phyloP scores from a whole-genome alignment of 257 asterid species.

The Rubia yunnanensis region DNA sequence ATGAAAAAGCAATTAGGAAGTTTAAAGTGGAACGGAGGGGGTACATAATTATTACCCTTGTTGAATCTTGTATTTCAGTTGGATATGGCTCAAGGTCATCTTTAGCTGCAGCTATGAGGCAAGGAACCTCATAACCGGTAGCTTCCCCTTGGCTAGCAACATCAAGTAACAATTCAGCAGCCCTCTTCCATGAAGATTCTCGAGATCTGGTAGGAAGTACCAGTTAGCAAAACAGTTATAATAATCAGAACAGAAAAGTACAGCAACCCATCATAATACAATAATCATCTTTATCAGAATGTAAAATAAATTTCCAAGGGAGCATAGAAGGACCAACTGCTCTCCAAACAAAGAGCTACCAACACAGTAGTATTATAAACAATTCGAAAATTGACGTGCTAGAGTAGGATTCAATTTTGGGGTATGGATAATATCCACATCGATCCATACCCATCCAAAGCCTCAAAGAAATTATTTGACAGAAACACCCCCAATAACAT shows the following conservation, averaged over 20 bases:
- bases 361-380: background rate
- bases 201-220: slow-evolving; percentile 39
- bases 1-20: no score
- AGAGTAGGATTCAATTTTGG: background rate
- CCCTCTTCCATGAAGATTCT: slow-evolving; percentile 73
- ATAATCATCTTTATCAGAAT: background rate
- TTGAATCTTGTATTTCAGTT: slow-evolving; percentile 89
- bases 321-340: background rate
- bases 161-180: slow-evolving; percentile 81
- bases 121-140: slow-evolving; percentile 85
- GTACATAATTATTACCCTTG: slow-evolving; percentile 47
- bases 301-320: background rate
- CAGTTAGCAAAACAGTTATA: slow-evolving; percentile 1
- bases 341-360: background rate
- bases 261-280: background rate
- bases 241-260: background rate
- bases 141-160: slow-evolving; percentile 92
- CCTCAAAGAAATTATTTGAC: background rate
- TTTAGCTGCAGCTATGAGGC: slow-evolving; percentile 92
- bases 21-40: no score
- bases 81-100: slow-evolving; percentile 76
- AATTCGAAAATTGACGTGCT: background rate
- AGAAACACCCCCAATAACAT: background rate
- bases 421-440: background rate
- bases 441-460: background rate